These are phyloP conservation scores for Pichia scutulata DNA, from an alignment of 805 yeast species.

Conservation along the genomic window DNA sequence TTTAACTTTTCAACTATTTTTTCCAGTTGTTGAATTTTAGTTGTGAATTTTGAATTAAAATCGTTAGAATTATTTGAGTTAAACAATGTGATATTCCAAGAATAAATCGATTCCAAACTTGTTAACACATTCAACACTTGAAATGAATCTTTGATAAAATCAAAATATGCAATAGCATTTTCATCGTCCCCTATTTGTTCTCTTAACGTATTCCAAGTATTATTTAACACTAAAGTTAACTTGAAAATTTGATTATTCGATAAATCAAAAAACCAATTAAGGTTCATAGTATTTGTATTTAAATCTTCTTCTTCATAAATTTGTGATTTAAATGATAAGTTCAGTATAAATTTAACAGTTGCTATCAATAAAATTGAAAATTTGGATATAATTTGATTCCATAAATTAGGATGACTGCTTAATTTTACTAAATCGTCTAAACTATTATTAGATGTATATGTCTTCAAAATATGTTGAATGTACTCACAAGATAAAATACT, in stretches of 20 bases:
- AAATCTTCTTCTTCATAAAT: slow-evolving; percentile 72
- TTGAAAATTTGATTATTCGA: slow-evolving; percentile 6
- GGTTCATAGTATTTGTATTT: slow-evolving; percentile 54
- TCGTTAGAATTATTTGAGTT: neutral
- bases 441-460: slow-evolving; percentile 1
- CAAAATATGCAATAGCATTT: neutral
- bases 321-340: slow-evolving; percentile 47
- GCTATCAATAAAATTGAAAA: slow-evolving; percentile 47
- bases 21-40: neutral
- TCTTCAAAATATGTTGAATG: slow-evolving; percentile 26
- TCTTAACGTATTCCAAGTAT: neutral
- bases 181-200: neutral
- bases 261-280: slow-evolving; percentile 29
- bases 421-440: neutral
- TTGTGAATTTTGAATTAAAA: neutral
- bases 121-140: slow-evolving; percentile 1
- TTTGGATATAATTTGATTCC: slow-evolving; percentile 42
- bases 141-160: slow-evolving; percentile 5
- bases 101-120: slow-evolving; percentile 2
- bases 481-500: slow-evolving; percentile 71
- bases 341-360: slow-evolving; percentile 41
- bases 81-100: slow-evolving; percentile 6
- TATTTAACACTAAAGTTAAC: neutral
- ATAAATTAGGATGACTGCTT: neutral
- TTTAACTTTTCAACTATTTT: neutral